A percentile compares a stretch with the other conserved stretches of the same genome.
Conservation (phyloP, 257 asterid species). For the Fraxinus pennsylvanica region DNA sequence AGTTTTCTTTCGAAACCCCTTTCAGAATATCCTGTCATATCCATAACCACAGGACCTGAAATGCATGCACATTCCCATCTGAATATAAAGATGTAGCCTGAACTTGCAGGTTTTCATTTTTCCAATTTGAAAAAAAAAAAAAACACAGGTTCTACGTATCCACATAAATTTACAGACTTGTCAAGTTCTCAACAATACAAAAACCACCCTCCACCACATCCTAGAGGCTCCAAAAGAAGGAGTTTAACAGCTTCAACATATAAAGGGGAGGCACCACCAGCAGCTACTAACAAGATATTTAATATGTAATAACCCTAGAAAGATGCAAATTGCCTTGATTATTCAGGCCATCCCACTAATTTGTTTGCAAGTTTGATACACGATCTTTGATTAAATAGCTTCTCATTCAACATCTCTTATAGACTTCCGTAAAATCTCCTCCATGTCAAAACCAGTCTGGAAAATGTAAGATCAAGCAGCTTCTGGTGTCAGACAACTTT, state of each 20-base stretch:
- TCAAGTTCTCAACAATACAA: slow-evolving; percentile 4
- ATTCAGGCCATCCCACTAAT: slow-evolving; percentile 6
- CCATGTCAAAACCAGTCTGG: slow-evolving; percentile 90
- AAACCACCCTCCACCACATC: neutral
- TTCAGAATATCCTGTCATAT: slow-evolving; percentile 76
- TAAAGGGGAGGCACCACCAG: neutral
- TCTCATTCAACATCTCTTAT: slow-evolving; percentile 89
- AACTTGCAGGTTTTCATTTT: neutral
- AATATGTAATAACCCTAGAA: neutral
- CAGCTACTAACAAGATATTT: neutral
- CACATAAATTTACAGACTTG: neutral
- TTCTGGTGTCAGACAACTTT: slow-evolving; percentile 8
- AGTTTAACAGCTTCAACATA: neutral
- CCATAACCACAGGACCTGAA: slow-evolving; percentile 94
- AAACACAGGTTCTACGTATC: neutral
- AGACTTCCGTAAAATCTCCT: slow-evolving; percentile 81
- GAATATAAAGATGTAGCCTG: slow-evolving; percentile 17
- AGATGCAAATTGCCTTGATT: slow-evolving; percentile 7
- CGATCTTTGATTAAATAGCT: slow-evolving; percentile 80
- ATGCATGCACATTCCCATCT: slow-evolving; percentile 27
- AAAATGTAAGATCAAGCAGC: slow-evolving; percentile 34
- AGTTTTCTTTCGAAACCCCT: slow-evolving; percentile 89
- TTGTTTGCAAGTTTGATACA: slow-evolving; percentile 42
- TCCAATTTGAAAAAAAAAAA: neutral
- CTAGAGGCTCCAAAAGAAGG: neutral